Conservation (phyloP, 2,329 filamentous ascomycete genomes). For the Fusarium camptoceras region DNA sequence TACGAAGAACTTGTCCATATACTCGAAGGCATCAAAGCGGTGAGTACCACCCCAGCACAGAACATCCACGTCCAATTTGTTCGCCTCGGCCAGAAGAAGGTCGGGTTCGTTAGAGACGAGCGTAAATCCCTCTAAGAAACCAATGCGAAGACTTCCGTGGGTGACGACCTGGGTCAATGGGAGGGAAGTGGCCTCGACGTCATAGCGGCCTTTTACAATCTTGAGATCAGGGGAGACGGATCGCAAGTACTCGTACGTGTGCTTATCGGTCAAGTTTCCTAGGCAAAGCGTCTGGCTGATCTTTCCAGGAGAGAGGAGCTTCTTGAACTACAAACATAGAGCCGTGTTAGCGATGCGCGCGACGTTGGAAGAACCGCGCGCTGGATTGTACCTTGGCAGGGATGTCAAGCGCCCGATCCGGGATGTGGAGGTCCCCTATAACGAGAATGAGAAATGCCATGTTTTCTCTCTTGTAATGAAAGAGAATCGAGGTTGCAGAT, state of each 20-base stretch:
- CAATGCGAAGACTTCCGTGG: conserved; percentile 73
- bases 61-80: conserved; percentile 75
- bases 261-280: conserved; percentile 82
- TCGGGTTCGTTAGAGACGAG: conserved; percentile 75
- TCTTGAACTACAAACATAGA: conserved; percentile 74
- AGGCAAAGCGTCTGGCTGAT: conserved; percentile 85
- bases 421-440: conserved; percentile 93
- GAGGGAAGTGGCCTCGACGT: conserved; percentile 74
- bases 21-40: conserved; percentile 77
- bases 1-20: conserved; percentile 80
- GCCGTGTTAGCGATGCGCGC: conserved; percentile 43
- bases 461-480: conserved; percentile 55
- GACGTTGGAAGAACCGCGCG: conserved; percentile 19
- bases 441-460: conserved; percentile 92
- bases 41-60: conserved; percentile 77
- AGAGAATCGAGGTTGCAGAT: conserved; percentile 39
- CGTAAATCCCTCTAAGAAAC: conserved; percentile 76
- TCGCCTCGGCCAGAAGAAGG: conserved; percentile 74
- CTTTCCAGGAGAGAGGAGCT: conserved; percentile 84
- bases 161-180: conserved; percentile 74
- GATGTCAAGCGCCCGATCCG: conserved; percentile 90
- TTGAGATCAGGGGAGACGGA: conserved; percentile 78
- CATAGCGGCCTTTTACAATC: conserved; percentile 75
- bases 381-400: conserved; percentile 77
- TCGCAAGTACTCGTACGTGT: conserved; percentile 84